Percentiles rank a stretch among this genome's conserved stretches.
Conservation (phyloP, 176 grass and related monocot species). For the Phyllostachys edulis region DNA sequence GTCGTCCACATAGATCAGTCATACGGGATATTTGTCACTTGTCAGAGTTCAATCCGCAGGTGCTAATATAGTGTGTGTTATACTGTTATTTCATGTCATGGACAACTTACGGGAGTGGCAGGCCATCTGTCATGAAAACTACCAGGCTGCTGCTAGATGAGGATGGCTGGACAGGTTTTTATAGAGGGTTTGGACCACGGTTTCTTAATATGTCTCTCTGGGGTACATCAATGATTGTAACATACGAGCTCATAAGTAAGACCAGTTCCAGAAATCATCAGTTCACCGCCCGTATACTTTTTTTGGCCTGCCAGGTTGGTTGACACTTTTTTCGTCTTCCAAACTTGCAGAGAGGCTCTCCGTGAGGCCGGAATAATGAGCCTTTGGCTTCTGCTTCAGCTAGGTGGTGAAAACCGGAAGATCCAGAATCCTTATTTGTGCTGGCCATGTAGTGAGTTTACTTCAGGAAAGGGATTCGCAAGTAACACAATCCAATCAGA, state of each 20-base stretch:
- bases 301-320: neutral
- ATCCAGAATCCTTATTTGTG: neutral
- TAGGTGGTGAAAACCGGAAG: neutral
- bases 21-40: neutral
- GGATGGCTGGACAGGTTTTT: constrained; percentile 90
- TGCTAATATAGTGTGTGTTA: neutral
- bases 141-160: constrained; percentile 65
- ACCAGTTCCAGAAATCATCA: neutral
- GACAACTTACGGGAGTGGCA: constrained; percentile 77
- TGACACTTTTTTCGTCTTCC: neutral
- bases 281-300: neutral
- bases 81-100: constrained; percentile 62
- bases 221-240: constrained; percentile 99
- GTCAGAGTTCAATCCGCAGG: neutral
- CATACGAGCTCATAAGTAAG: constrained; percentile 97
- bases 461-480: neutral
- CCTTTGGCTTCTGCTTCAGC: constrained; percentile 1
- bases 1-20: neutral
- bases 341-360: constrained; percentile 74
- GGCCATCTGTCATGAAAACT: constrained; percentile 78
- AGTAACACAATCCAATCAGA: neutral
- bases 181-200: constrained; percentile 88
- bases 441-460: neutral
- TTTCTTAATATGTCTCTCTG: constrained; percentile 98
- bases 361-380: constrained; percentile 45